Evolutionary conservation across 768 basidiomycete species (phyloP), one percentile per base, ranked within the genome.

Genomic region (Pleurotus giganteus): DNA sequence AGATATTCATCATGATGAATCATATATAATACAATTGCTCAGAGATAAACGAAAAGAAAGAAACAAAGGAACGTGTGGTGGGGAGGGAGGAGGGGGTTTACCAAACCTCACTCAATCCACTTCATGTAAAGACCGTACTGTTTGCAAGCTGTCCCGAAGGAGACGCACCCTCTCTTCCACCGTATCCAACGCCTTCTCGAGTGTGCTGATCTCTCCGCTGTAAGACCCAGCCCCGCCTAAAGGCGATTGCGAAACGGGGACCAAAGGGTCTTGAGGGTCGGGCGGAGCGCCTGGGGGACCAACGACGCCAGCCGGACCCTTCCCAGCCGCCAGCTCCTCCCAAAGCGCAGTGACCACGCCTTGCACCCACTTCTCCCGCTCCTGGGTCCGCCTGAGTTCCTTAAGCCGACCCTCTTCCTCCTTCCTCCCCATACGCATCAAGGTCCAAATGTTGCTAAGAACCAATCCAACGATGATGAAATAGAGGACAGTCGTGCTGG

Each of bases 301-400:
- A 55, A 26, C 44, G 34, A 51, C 36, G 19, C 54, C 56, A 19
- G n/a, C 41, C 26, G 51, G 47, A 58, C 62, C 57, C 62, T 79
- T 81, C 31, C 75, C 78, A 44, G 68, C 72, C 17, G 77, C 73
- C 61, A 90, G 62, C 71, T 90, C 88, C 36, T 88, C 87, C 82
- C 85, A 84, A 47, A 91, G 69, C n/a, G 82, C 79, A 27, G 80
- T 80, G 46, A 90, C 81, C 50, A 91, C 80, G 4, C 82, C 82
- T 63, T 88, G 84, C 56, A 89, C 81, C 84, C 83, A 87, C 74
- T 79, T 79, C 69, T 89, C 88, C 70, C 82, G 76, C 65, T 89
- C 89, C 66, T 82, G 86, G 60, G 69, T 74, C 68, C 75, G 79
- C 65, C 67, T 75, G 66, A 78, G 68, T 77, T 84, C 70, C 71